Conservation (phyloP, 345 rosid genomes). For the Mangifera indica region DNA sequence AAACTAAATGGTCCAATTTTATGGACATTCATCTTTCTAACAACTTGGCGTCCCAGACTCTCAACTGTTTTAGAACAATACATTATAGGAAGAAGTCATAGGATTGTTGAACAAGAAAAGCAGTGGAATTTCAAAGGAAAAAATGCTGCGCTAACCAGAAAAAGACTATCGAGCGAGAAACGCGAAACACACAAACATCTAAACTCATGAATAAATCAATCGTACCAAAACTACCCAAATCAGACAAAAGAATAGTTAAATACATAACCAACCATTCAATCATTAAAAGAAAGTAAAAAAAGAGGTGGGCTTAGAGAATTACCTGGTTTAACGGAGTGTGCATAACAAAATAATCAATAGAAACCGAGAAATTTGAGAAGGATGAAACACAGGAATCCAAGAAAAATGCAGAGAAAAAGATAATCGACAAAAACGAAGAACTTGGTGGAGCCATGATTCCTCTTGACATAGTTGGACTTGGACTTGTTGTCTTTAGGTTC, state of each 20-base stretch:
- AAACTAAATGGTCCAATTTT: too few relatives aligned
- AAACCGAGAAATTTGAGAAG: conserved; percentile 48
- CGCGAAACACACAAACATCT: too few relatives aligned
- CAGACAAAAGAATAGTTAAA: not conserved
- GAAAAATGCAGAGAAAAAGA: conserved; percentile 49
- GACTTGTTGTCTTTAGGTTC: conserved; percentile 17
- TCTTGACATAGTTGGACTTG: conserved; percentile 33
- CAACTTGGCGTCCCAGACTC: too few relatives aligned
- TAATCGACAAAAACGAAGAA: conserved; percentile 73
- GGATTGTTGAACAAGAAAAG: too few relatives aligned
- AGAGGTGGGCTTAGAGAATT: not conserved
- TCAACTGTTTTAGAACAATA: too few relatives aligned
- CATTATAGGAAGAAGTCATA: too few relatives aligned
- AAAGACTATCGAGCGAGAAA: too few relatives aligned
- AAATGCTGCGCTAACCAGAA: too few relatives aligned
- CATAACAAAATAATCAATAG: conserved; percentile 13
- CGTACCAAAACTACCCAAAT: not conserved
- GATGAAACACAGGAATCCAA: conserved; percentile 55
- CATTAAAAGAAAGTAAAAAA: not conserved
- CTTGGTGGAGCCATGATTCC: conserved; percentile 62
- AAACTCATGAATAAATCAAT: not conserved
- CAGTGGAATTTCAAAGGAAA: not conserved
- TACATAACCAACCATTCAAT: not conserved
- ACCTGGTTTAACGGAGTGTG: not conserved
- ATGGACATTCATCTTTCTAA: too few relatives aligned